These are phyloP conservation scores for Macrolepiota dolichaula DNA, from an alignment of 768 basidiomycete species.

Conservation along the genomic window DNA sequence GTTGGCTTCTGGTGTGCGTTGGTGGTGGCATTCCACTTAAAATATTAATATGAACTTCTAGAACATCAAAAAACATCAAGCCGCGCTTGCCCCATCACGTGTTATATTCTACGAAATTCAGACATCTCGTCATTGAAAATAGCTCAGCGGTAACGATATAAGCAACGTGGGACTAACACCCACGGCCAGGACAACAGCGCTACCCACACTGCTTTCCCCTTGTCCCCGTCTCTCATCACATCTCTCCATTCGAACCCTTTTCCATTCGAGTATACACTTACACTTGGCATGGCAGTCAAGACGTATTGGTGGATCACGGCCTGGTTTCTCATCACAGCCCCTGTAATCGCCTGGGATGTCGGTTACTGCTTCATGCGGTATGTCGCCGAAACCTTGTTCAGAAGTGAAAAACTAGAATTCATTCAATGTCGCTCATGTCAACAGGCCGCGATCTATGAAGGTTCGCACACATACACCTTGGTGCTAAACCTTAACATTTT, in stretches of 20 bases:
- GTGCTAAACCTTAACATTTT: no score
- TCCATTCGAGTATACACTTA: background rate
- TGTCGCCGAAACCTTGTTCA: slow-evolving; percentile 14
- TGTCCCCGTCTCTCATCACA: background rate
- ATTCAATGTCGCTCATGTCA: slow-evolving; percentile 4
- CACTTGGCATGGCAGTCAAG: slow-evolving; percentile 41
- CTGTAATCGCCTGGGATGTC: slow-evolving; percentile 76
- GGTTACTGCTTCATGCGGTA: slow-evolving; percentile 81
- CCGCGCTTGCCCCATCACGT: background rate
- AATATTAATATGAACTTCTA: no score
- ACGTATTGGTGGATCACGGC: slow-evolving; percentile 56
- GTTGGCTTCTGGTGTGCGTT: no score
- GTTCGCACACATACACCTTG: slow-evolving; percentile 19
- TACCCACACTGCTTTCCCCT: background rate
- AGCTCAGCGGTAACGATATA: background rate
- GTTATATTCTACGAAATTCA: background rate
- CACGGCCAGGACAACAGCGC: background rate
- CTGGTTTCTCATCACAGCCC: slow-evolving; percentile 66
- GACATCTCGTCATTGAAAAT: background rate
- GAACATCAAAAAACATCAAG: background rate
- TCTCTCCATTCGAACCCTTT: background rate
- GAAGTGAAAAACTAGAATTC: background rate
- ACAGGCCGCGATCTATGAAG: slow-evolving; percentile 79
- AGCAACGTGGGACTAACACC: background rate
- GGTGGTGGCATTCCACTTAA: no score